phyloP scores from a whole-genome alignment of 192 early-diverging fungal species.

The Obelidium mucronatum region DNA sequence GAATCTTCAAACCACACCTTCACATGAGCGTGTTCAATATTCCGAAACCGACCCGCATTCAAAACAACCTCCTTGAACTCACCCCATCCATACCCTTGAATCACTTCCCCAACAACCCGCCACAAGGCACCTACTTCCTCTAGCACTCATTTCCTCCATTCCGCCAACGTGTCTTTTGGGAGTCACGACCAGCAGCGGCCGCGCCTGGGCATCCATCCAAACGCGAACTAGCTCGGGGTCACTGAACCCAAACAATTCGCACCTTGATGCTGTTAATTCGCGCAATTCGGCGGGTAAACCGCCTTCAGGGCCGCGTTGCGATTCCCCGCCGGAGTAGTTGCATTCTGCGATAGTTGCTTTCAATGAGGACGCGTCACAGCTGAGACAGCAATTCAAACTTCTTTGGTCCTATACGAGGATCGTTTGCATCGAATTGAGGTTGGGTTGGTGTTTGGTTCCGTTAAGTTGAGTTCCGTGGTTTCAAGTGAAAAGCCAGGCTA shows the following conservation, averaged over 20 bases:
- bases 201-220: slow-evolving; percentile 34
- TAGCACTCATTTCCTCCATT: slow-evolving; percentile 18
- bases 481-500: not conserved
- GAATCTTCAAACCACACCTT: slow-evolving; percentile 18
- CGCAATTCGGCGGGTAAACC: slow-evolving; percentile 12
- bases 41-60: slow-evolving; percentile 30
- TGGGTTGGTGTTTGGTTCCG: not conserved
- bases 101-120: slow-evolving; percentile 9
- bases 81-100: not conserved
- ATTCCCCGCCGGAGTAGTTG: slow-evolving; percentile 30
- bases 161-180: slow-evolving; percentile 21
- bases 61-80: slow-evolving; percentile 30
- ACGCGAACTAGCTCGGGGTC: too few relatives aligned
- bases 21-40: slow-evolving; percentile 38
- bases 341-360: slow-evolving; percentile 22
- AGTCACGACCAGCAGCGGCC: slow-evolving; percentile 25
- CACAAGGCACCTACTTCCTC: slow-evolving; percentile 2
- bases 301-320: not conserved
- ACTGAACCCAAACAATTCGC: not conserved
- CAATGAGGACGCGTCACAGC: not conserved
- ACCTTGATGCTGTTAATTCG: not conserved
- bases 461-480: not conserved
- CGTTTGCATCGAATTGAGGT: not conserved
- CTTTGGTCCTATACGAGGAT: not conserved
- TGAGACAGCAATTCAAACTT: not conserved